Percentiles rank a stretch among this genome's conserved stretches.
Evolutionary conservation across 306 rosid genomes (phyloP).

Genomic region (Hylodesmum podocarpum): DNA sequence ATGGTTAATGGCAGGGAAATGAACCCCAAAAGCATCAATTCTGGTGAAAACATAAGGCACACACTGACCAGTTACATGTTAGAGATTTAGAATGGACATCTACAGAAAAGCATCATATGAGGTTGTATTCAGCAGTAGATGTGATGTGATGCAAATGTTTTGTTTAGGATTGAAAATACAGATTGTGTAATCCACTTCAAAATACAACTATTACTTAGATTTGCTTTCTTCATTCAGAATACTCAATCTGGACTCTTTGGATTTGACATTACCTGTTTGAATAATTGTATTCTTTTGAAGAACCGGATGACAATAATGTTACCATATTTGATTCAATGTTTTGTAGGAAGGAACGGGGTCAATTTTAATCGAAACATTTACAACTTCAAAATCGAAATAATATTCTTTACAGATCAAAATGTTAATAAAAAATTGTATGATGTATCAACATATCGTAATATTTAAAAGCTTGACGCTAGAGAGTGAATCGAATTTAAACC

Average conservation of each 20-base stretch:
- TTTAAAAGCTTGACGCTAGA: not conserved
- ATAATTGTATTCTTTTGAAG: not conserved
- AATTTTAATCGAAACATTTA: not conserved
- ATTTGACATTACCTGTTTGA: not conserved
- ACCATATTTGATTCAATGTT: not conserved
- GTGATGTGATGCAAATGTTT: not conserved
- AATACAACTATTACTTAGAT: not conserved
- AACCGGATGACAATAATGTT: not conserved
- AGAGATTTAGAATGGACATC: not conserved
- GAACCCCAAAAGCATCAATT: constrained; percentile 92
- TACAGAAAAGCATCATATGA: not conserved
- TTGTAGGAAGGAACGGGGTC: not conserved
- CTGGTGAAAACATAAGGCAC: constrained; percentile 43
- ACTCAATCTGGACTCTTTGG: not conserved
- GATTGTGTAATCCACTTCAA: not conserved
- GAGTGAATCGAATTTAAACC: constrained; percentile 7
- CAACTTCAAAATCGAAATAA: not conserved
- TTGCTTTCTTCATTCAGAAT: not conserved
- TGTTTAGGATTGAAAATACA: not conserved
- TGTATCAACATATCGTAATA: not conserved
- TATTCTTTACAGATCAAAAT: not conserved
- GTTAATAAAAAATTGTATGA: not conserved
- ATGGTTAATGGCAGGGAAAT: constrained; percentile 83
- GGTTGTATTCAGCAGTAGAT: not conserved
- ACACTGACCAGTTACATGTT: constrained; percentile 29